These are phyloP conservation scores for Lentinus polychrous DNA, from an alignment of 1,284 basidiomycete genomes.

Conservation along the genomic window DNA sequence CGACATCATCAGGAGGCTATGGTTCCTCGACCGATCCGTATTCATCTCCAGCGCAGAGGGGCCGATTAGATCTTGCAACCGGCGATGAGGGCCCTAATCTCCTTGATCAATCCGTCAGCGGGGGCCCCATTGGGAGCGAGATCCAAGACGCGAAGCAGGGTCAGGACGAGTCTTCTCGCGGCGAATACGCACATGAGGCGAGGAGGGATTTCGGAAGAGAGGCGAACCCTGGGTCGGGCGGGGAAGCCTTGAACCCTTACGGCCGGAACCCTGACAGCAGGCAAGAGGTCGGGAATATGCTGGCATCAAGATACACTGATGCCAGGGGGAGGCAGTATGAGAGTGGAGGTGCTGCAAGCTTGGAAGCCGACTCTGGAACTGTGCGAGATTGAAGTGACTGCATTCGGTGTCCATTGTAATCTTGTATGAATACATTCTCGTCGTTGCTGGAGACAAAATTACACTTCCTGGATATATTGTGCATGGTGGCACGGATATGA, in stretches of 20 bases:
- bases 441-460: no score
- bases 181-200: constrained; percentile 19
- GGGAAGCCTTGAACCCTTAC: constrained; percentile 21
- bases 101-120: constrained; percentile 20
- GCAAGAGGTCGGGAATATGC: constrained; percentile 21
- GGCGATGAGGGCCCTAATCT: constrained; percentile 11
- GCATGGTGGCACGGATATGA: no score
- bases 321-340: constrained; percentile 19
- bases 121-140: constrained; percentile 18
- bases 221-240: neutral
- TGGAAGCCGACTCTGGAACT: neutral
- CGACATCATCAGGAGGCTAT: constrained; percentile 29
- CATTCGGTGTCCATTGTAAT: no score
- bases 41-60: constrained; percentile 17
- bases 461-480: no score
- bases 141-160: constrained; percentile 25
- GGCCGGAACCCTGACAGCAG: constrained; percentile 21
- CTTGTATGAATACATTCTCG: no score
- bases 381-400: no score
- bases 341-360: constrained; percentile 11
- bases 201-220: constrained; percentile 17
- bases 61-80: constrained; percentile 5
- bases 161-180: constrained; percentile 18
- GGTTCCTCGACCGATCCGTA: constrained; percentile 18
- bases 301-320: constrained; percentile 23